phyloP scores from a whole-genome alignment of 164 flowering plant genomes.

The Tinospora cordifolia region DNA sequence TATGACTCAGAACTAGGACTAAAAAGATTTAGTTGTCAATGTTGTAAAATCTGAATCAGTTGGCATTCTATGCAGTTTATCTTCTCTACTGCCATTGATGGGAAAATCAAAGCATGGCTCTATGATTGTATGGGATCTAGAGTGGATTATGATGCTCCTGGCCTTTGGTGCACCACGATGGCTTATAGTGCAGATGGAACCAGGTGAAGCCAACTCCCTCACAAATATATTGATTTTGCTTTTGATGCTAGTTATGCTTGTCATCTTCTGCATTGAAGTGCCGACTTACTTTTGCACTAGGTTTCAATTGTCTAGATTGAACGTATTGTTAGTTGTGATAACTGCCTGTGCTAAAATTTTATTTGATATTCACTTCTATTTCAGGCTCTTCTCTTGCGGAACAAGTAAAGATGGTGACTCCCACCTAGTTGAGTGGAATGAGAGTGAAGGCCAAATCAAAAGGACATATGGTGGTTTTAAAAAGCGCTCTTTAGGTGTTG shows the following conservation, averaged over 20 bases:
- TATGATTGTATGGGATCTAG: constrained; percentile 46
- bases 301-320: not conserved
- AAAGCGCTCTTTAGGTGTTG: constrained; percentile 38
- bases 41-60: not conserved
- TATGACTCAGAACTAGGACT: not conserved
- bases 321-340: not conserved
- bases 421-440: constrained; percentile 47
- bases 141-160: constrained; percentile 54
- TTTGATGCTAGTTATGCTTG: not conserved
- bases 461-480: constrained; percentile 37
- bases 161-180: constrained; percentile 47
- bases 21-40: not conserved
- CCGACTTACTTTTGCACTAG: not conserved
- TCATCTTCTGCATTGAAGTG: not conserved
- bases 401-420: constrained; percentile 51
- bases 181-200: constrained; percentile 53
- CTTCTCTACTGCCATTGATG: constrained; percentile 52
- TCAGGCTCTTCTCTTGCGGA: constrained; percentile 48
- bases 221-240: not conserved
- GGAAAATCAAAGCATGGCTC: constrained; percentile 57
- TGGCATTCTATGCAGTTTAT: constrained; percentile 34
- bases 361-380: not conserved
- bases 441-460: constrained; percentile 44
- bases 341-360: not conserved
- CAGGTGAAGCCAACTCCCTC: constrained; percentile 25